Evolutionary conservation across 768 basidiomycete genomes (phyloP).

Genomic region (Tephrocybe sp.): DNA sequence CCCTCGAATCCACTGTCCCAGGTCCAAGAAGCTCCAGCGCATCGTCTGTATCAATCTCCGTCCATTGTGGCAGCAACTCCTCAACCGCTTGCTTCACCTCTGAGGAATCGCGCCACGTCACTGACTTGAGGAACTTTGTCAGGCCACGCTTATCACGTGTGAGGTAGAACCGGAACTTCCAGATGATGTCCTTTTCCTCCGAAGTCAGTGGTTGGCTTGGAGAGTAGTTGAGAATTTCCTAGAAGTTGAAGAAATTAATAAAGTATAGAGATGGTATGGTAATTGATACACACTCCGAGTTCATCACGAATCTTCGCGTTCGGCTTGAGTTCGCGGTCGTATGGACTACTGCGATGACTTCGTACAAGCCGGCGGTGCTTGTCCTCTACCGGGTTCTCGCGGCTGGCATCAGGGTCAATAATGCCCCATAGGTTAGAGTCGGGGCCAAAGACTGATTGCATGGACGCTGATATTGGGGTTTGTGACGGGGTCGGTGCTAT

Average conservation of each 20-base stretch:
- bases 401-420: conserved; percentile 84
- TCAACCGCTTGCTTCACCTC: conserved; percentile 99
- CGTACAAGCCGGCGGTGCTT: conserved; percentile 93
- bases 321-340: conserved; percentile 94
- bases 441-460: conserved; percentile 47
- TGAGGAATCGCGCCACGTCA: conserved; percentile 94
- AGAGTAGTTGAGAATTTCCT: conserved; percentile 90
- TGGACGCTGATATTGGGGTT: conserved; percentile 40
- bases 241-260: neutral
- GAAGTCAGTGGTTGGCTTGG: conserved; percentile 84
- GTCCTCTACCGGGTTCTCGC: conserved; percentile 96
- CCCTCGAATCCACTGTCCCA: conserved; percentile 84
- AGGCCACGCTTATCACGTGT: conserved; percentile 88
- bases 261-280: neutral
- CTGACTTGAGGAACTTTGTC: conserved; percentile 97
- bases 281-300: conserved; percentile 60
- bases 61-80: conserved; percentile 93
- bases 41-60: conserved; percentile 95
- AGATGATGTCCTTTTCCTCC: conserved; percentile 94
- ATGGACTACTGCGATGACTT: conserved; percentile 91
- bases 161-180: conserved; percentile 99
- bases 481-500: conserved; percentile 41
- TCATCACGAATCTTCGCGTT: conserved; percentile 95
- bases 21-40: conserved; percentile 94
- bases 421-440: conserved; percentile 84